Base-by-base conservation (phyloP, 805 yeast species). In the Myxozyma lipomycoides region DNA sequence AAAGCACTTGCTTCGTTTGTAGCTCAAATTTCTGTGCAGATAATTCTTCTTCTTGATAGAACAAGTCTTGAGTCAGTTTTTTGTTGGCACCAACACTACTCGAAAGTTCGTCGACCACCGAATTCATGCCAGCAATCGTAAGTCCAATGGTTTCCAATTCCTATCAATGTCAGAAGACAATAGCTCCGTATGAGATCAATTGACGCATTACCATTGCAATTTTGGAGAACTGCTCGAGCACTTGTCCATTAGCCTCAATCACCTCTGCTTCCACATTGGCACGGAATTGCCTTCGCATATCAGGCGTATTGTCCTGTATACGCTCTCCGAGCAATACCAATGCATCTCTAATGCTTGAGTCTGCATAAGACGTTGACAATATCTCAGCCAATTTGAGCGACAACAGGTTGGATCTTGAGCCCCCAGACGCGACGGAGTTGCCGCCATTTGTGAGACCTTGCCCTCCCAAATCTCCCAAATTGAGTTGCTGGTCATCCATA, bases 191-290 rank as follows among this genome's bases (percentile, higher is more conserved):
- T 41, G 24, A 18, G n/a, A 23, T 23, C 17, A 25, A 18, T 19
- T n/a, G 6, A 23, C 12, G 19, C 19, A 38, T 23, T 46, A 51
- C 55, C 49, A 46, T 43, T 30, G 69, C 68, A 7, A 69, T 55
- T 12, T 63, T 65, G 23, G 62, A 60, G 51, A 71, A 67, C 46
- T 68, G 71, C 43, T 63, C 62, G 18, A 71, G 60, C 3, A 63
- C 61, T 22, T 44, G 48, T 1, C 65, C 65, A 23, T 64, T 62
- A 22, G 61, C 58, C 36, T 64, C 66, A 43, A 68, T 60, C 7
- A 68, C 66, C 28, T 68, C 67, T 2, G 61, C 63, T 41, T 68
- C 70, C 10, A 67, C 64, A 43, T 62, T 58, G 22, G 70, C 62
- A 10, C 69, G 55, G 36, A 68, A 55, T 23, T 59, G 58, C 15